Evolutionary conservation across 192 early-diverging fungal species (phyloP), one percentile per base, ranked within the genome.

Genomic region (Coemansia aciculifera): DNA sequence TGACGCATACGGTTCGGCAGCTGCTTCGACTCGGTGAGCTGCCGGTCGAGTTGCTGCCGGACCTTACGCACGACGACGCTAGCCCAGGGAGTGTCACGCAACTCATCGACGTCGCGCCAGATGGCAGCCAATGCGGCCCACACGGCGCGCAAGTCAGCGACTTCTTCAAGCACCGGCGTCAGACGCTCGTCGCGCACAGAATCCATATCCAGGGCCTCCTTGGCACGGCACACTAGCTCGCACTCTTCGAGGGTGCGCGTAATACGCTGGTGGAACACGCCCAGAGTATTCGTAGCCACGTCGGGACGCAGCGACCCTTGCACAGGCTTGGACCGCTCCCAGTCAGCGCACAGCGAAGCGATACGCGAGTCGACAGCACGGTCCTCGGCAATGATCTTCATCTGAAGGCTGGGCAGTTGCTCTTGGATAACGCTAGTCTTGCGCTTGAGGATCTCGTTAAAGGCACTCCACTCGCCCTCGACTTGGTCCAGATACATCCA

Each of bases 391-490:
- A 93, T 86, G 66, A 98, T 96, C 86, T 98, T 98, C 78, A 87
- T 85, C 85, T 98, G 94, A 60, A 99, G 81, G 34, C 88, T 93
- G 48, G 92, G 93, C 74, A 96, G 90, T 74, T 99, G 98, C 62
- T 98, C 93, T 67, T 96, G 92, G 68, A 99, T 97, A 43, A 89
- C 86, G 59, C 90, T 89, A 72, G 92, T 91, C 88, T 98, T 98
- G 74, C 91, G 87, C 57, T 83, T 84, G 38, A 98, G 73, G 63
- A 99, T 97, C 83, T 98, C 93, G 73, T 92, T 95, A 63, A 99
- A 96, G 3, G 96, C 92, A 72, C 91, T 92, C 95, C 96, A 98
- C 79, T 98, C 98, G 71, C 96, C 95, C 44, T 95, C 95, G 15
- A 98, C 86, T 68, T 98, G 93, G 60, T 98, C 98, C 37, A 93